Base-by-base conservation (phyloP, 108 stramenopile genomes). In the Nitzschia sp. region DNA sequence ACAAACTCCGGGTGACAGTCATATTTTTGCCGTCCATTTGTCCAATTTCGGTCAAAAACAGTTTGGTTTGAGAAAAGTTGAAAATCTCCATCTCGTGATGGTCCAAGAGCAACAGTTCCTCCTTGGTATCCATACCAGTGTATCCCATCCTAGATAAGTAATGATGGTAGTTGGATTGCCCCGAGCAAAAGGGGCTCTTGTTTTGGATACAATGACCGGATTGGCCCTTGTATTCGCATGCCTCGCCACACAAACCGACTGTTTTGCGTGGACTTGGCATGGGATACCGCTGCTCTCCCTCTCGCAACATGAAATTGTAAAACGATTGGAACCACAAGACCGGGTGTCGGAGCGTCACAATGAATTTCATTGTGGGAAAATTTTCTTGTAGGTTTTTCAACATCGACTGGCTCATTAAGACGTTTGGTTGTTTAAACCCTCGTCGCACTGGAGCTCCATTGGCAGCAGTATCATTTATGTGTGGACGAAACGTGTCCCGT, bases 271-370 rank as follows among this genome's bases (percentile, higher is more conserved):
- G 38, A 6, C 9, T 42, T 9, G 38, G 38, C 38, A 42, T 42
- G 38, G 38, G 38, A 13, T 42, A 42, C 13, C 13, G 6, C n/a
- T n/a, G n/a, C n/a, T n/a, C n/a, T 17, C 62, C 61, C 47, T 80
- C 77, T 29, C 58, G 23, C 8, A 70, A 64, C 46, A 58, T 54
- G 46, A 67, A 80, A 38, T 80, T 80, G 79, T 76, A 80, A 34
- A 66, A 72, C 17, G 66, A 68, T 53, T 80, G 70, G 55, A 80
- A 80, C 49, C 48, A 70, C 25, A 49, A 26, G 13, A 76, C 58
- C 24, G 75, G 74, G 34, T 80, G 79, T 27, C 79, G 64, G 18
- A 80, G 48, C 9, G 65, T 60, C 5, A 80, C 70, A 58, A 80
- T 65, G 45, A 80, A 45, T 25, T 60, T 59, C 17, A 57, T 67